Percentiles rank a stretch among this genome's conserved stretches.
Evolutionary conservation across 495 filamentous ascomycete genomes (phyloP).

Genomic region (Articulospora tetracladia): DNA sequence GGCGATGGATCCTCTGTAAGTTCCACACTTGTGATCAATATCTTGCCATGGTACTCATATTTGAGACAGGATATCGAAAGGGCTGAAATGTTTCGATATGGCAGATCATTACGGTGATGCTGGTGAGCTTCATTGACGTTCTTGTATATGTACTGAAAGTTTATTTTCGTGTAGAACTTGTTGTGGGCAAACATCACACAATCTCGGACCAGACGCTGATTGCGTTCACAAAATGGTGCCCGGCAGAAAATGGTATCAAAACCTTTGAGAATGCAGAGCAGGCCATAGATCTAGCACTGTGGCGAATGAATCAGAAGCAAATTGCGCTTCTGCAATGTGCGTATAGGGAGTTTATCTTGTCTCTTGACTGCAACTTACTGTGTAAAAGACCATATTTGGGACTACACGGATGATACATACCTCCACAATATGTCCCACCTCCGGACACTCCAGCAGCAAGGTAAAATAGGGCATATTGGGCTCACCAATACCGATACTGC

Average conservation of each 20-base stretch:
- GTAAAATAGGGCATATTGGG: not conserved
- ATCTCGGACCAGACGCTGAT: not conserved
- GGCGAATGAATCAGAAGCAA: not conserved
- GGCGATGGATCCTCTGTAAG: not conserved
- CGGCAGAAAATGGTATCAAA: not conserved
- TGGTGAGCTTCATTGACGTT: not conserved
- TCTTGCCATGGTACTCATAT: not conserved
- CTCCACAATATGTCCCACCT: not conserved
- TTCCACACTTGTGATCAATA: no score
- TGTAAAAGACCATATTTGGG: not conserved
- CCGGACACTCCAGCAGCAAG: not conserved
- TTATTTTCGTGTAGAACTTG: not conserved
- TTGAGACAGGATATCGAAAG: not conserved
- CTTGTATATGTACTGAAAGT: not conserved
- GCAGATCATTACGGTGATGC: not conserved
- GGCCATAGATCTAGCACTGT: not conserved
- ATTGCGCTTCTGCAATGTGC: not conserved
- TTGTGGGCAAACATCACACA: not conserved
- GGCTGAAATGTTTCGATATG: not conserved
- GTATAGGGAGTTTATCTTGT: not conserved
- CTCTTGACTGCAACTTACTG: not conserved
- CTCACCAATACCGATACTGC: not conserved
- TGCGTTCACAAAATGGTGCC: not conserved
- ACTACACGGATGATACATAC: not conserved
- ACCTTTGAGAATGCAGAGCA: not conserved